phyloP scores from a whole-genome alignment of 2,329 filamentous ascomycete species.

The Paecilomyces niveus region DNA sequence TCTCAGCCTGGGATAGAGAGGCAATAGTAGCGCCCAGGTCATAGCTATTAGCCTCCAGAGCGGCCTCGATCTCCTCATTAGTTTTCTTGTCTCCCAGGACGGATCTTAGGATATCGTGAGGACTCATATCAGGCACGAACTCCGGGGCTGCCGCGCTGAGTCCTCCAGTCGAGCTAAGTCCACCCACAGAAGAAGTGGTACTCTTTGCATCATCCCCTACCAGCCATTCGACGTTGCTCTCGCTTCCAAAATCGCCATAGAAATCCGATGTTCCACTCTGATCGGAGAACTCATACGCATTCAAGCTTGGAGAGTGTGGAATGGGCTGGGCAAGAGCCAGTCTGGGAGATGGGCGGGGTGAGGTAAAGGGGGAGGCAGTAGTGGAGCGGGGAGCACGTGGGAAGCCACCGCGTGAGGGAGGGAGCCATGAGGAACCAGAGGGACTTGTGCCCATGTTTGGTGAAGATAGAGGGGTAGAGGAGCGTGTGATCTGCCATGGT shows the following conservation, averaged over 20 bases:
- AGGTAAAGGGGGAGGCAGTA: slow-evolving; percentile 83
- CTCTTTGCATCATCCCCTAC: slow-evolving; percentile 79
- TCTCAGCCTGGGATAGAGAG: slow-evolving; percentile 72
- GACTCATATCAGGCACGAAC: slow-evolving; percentile 85
- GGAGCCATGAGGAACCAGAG: slow-evolving; percentile 75
- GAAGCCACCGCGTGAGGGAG: slow-evolving; percentile 64
- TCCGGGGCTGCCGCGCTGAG: slow-evolving; percentile 80
- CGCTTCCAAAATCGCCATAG: slow-evolving; percentile 83
- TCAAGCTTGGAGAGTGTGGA: slow-evolving; percentile 87
- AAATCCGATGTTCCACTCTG: slow-evolving; percentile 73
- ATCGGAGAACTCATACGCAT: slow-evolving; percentile 93
- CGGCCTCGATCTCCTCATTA: slow-evolving; percentile 91
- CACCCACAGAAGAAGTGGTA: slow-evolving; percentile 70
- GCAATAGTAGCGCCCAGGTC: slow-evolving; percentile 89
- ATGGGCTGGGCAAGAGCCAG: slow-evolving; percentile 89
- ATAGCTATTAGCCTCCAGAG: slow-evolving; percentile 81
- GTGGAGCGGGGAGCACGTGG: slow-evolving; percentile 67
- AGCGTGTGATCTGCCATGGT: slow-evolving; percentile 74
- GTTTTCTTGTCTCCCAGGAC: slow-evolving; percentile 83
- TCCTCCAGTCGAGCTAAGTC: slow-evolving; percentile 57
- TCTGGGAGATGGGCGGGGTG: slow-evolving; percentile 84
- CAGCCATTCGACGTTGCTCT: slow-evolving; percentile 88
- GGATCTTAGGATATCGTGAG: slow-evolving; percentile 94
- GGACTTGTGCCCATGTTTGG: slow-evolving; percentile 69
- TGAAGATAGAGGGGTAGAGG: slow-evolving; percentile 73